Conservation (phyloP, 192 early-diverging fungal species). For the Physocladia obscura region DNA sequence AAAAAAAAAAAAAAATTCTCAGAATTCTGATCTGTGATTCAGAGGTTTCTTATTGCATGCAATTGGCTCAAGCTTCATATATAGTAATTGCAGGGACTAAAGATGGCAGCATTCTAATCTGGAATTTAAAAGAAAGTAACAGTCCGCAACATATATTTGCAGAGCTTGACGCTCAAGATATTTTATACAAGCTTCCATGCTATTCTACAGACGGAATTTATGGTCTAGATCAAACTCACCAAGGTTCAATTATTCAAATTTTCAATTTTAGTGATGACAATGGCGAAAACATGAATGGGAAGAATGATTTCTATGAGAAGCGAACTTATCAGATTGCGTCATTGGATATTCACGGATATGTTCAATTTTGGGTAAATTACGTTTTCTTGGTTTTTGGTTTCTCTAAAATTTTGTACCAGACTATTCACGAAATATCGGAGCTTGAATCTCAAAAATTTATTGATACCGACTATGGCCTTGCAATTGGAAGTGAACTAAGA, state of each 20-base stretch:
- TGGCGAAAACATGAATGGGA: background rate
- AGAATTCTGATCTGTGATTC: slow-evolving; percentile 40
- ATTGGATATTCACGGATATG: slow-evolving; percentile 36
- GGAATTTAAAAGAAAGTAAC: slow-evolving; percentile 40
- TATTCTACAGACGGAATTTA: slow-evolving; percentile 25
- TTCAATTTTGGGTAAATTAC: slow-evolving; percentile 46
- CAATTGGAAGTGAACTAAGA: slow-evolving; percentile 36
- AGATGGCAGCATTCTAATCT: slow-evolving; percentile 44
- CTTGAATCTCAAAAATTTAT: slow-evolving; percentile 12
- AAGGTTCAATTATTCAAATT: background rate
- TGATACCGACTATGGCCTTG: slow-evolving; percentile 45
- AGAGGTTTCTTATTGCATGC: slow-evolving; percentile 22
- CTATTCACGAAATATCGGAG: slow-evolving; percentile 1
- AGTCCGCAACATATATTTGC: background rate
- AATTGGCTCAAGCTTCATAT: slow-evolving; percentile 30
- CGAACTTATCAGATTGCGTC: slow-evolving; percentile 35
- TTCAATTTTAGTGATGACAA: background rate
- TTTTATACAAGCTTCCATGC: slow-evolving; percentile 15
- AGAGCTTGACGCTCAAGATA: background rate
- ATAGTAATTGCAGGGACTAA: slow-evolving; percentile 48
- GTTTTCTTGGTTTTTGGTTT: slow-evolving; percentile 3
- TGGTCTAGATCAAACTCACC: background rate
- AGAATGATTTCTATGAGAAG: background rate
- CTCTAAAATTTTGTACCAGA: background rate
- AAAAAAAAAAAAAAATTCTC: background rate